Evolutionary conservation across 345 rosid species (phyloP).

Genomic region (Orychophragmus violaceus): DNA sequence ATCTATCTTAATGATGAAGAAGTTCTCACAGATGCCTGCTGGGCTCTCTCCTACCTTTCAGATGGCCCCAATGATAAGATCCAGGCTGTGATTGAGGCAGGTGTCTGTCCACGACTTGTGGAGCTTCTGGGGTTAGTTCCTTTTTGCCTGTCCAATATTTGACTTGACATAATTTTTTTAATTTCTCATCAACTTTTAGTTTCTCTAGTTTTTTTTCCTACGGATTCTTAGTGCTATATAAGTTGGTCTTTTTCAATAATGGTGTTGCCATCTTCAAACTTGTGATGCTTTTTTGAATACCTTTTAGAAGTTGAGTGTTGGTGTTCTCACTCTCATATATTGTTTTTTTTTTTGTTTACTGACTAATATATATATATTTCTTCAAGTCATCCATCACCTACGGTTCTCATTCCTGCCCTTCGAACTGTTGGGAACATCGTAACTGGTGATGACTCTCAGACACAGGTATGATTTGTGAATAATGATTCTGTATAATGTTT

Average conservation of each 20-base stretch:
- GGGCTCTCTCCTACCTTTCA: constrained; percentile 55
- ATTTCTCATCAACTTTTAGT: neutral
- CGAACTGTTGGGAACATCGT: constrained; percentile 79
- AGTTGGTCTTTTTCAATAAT: neutral
- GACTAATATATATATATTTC: constrained; percentile 22
- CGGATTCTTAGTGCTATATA: neutral
- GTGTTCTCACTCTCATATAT: neutral
- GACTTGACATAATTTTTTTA: constrained; percentile 8
- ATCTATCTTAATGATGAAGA: constrained; percentile 72
- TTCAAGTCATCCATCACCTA: constrained; percentile 68
- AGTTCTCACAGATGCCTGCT: constrained; percentile 86
- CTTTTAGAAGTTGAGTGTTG: neutral
- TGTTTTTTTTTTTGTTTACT: neutral
- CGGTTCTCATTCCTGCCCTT: constrained; percentile 83
- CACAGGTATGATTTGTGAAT: constrained; percentile 48
- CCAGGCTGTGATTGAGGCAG: constrained; percentile 76
- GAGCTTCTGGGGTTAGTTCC: constrained; percentile 67
- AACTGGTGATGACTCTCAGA: constrained; percentile 82
- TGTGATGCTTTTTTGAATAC: neutral
- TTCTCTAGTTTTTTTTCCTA: neutral
- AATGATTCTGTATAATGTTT: neutral
- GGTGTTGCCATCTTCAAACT: constrained; percentile 10
- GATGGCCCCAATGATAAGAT: constrained; percentile 92
- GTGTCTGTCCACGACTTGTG: constrained; percentile 73
- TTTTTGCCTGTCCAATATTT: neutral